phyloP scores from a whole-genome alignment of 768 basidiomycete species.

The Chalciporus chontae region DNA sequence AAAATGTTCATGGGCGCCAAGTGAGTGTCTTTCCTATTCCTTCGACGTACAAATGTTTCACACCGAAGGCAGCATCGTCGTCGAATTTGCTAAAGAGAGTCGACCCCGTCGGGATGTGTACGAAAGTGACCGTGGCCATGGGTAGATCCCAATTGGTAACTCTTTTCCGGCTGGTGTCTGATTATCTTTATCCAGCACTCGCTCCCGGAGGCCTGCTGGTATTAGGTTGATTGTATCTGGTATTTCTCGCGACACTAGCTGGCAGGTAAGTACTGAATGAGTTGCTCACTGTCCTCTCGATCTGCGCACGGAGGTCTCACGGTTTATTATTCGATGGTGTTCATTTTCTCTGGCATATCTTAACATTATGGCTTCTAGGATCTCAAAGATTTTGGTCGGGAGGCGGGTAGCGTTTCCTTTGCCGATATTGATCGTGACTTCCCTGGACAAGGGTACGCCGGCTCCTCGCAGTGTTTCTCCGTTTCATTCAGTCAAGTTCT shows the following conservation, averaged over 20 bases:
- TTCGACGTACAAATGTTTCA: slow-evolving; percentile 1
- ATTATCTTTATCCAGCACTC: slow-evolving; percentile 41
- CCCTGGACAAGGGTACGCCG: slow-evolving; percentile 80
- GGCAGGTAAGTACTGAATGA: slow-evolving; percentile 78
- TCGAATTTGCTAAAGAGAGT: slow-evolving; percentile 94
- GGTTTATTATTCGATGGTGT: slow-evolving; percentile 11
- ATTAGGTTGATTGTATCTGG: slow-evolving; percentile 84
- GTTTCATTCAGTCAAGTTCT: slow-evolving; percentile 3
- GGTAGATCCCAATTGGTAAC: slow-evolving; percentile 36
- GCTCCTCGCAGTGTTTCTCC: not conserved
- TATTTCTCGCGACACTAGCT: slow-evolving; percentile 91
- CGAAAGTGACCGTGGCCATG: slow-evolving; percentile 53
- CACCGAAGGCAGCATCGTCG: slow-evolving; percentile 66
- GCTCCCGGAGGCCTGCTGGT: slow-evolving; percentile 75
- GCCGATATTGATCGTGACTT: slow-evolving; percentile 90
- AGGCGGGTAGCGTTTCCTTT: slow-evolving; percentile 89
- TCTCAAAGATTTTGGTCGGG: slow-evolving; percentile 95
- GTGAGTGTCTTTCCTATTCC: slow-evolving; percentile 25
- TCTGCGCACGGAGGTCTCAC: slow-evolving; percentile 19
- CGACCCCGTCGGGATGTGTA: slow-evolving; percentile 78
- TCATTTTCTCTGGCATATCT: slow-evolving; percentile 5
- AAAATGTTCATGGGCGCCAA: slow-evolving; percentile 86
- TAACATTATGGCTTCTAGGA: slow-evolving; percentile 59
- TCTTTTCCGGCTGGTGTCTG: slow-evolving; percentile 8
- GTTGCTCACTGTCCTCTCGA: not conserved